Base-by-base conservation (phyloP, 352 stramenopile species). In the Phytophthora pisi region DNA sequence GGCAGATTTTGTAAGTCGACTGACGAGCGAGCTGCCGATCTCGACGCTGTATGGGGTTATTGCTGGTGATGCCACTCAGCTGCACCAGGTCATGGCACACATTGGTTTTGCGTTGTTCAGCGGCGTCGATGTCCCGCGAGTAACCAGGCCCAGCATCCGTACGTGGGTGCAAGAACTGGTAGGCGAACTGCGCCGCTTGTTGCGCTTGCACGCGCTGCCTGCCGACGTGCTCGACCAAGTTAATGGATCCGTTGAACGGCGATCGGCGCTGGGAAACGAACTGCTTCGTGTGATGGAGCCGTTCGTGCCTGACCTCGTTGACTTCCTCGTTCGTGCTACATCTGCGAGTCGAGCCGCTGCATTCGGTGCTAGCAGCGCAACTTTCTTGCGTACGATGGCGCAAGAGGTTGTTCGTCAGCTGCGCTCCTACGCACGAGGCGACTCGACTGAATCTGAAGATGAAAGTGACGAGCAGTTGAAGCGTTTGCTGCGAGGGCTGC, bases 71-170 rank as follows among this genome's bases (percentile, higher is more conserved):
- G 60, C 74, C 1, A 74, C 64, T n/a, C 76, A 81, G 23, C 61
- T 92, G 9, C 82, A 90, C 46, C 69, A 82, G 8, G 45, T 92
- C 40, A 66, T 92, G 50, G 79, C 77, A 7, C 82, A 84, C 31
- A 66, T 90, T 23, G 84, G 84, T 0, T 81, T 80, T 49, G 80
- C 75, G 47, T 59, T 92, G n/a, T 74, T 87, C 20, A 88, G 82
- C 38, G 84, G 84, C 5, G 56, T 84, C 15, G 81, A 91, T 61
- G 60, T 92, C 9, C 84, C 84, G n/a, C 68, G 75, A n/a, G 75
- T 90, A 11, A 81, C 79, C 6, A 77, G 82, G 10, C 68, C 79
- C 20, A 79, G 59, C 28, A 85, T 90, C 51, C 84, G 75, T 28
- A 76, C 75, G 9, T 92, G 84, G 84, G 78, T 73, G 23, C 72